These are phyloP conservation scores for Shiraia sp. DNA, from an alignment of 2,329 filamentous ascomycete genomes.

Conservation along the genomic window DNA sequence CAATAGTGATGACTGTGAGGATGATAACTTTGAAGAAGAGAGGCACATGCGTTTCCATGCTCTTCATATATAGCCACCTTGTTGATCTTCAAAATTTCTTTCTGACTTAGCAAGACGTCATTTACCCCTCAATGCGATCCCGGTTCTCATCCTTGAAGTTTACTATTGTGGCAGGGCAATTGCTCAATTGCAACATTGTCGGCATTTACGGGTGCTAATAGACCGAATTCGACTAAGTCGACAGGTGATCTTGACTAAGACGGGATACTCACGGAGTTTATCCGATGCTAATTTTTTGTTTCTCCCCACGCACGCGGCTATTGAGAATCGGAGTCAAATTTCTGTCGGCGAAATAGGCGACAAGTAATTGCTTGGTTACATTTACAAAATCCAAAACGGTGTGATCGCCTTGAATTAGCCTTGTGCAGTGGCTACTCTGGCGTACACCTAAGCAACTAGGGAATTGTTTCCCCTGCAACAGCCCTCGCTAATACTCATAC, in stretches of 20 bases:
- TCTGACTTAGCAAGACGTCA: slow-evolving; percentile 1
- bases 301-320: too few relatives aligned
- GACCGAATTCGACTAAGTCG: slow-evolving; percentile 1
- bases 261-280: background rate
- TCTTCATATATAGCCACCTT: slow-evolving; percentile 1
- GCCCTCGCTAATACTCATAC: too few relatives aligned
- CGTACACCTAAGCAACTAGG: too few relatives aligned
- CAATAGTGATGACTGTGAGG: slow-evolving; percentile 6
- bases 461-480: too few relatives aligned
- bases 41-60: slow-evolving; percentile 4
- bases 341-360: too few relatives aligned
- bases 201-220: slow-evolving; percentile 2
- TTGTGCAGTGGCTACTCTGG: too few relatives aligned
- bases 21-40: slow-evolving; percentile 4
- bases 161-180: background rate
- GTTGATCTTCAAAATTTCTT: slow-evolving; percentile 1
- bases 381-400: too few relatives aligned
- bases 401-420: too few relatives aligned
- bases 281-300: too few relatives aligned
- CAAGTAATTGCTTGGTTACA: too few relatives aligned
- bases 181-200: background rate
- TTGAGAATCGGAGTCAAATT: too few relatives aligned
- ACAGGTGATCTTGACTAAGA: background rate
- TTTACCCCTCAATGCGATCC: slow-evolving; percentile 2
- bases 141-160: background rate